Evolutionary conservation across 768 basidiomycete species (phyloP), one percentile per base, ranked within the genome.

Genomic region (Rhizopogon rudus): DNA sequence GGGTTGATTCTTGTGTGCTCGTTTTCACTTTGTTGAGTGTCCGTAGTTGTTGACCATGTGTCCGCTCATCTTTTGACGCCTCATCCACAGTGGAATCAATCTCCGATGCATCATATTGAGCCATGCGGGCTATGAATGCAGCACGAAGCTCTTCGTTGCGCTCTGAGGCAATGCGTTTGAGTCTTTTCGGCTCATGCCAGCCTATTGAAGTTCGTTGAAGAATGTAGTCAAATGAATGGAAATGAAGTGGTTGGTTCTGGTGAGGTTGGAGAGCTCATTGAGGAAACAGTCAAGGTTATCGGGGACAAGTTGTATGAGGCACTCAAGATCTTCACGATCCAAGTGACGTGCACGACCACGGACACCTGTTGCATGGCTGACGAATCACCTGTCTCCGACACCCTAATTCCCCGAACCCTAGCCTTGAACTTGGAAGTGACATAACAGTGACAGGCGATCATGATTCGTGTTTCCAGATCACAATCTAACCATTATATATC

Each of bases 41-140:
- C 70, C 67, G 48, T 59, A 67, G 5, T 60, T 60, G 22, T 6
- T 59, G 49, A 20, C 62, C 57, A 52, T 61, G 64, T 17, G 64
- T 67, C 1, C 56, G 54, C 44, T 70, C 63, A 45, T 71, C 65
- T 56, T 69, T 70, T 22, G 61, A 66, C 16, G 61, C 60, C 45
- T 70, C 62, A 53, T 70, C 68, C 51, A 71, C n/a, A n/a, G n/a
- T 48, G n/a, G 52, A 57, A 0, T 63, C 44, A 2, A 67, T 48
- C 31, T 60, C 61, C 25, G 51, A 10, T 2, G 62, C 43, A 39
- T 59, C 55, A 46, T 68, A 66, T 29, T 60, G 55, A 6, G 59
- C 53, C 42, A 68, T 65, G 5, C 45, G 58, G 2, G 49, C 51
- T 2, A 59, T 20, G 50, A 63, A 67, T 49, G 63, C 49, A 35